Base-by-base conservation (phyloP, 2,329 filamentous ascomycete genomes). In the Fusarium kyushuense region DNA sequence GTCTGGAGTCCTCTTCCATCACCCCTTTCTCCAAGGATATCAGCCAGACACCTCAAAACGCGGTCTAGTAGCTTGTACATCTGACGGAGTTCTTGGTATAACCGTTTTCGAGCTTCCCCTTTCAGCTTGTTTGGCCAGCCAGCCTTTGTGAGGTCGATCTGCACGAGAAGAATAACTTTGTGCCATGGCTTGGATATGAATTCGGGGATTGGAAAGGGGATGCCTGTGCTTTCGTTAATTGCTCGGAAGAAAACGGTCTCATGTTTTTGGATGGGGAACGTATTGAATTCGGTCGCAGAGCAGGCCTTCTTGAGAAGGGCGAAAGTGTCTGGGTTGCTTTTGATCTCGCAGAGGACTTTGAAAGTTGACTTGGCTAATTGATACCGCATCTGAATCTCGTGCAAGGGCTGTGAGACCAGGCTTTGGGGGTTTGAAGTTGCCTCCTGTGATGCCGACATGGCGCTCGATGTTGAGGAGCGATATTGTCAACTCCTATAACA, bases 151-250 rank as follows among this genome's bases (percentile, higher is more conserved):
- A 95, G 84, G 48, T 92, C 86, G 11, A 89, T 84, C 76, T 96
- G 93, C 19, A 94, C 86, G 41, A 96, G 83, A 6, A 96, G 82
- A 13, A 89, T 93, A 2, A 90, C 85, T 74, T 96, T 96, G 73
- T 96, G 92, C 49, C 88, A 86, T 8, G 89, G 83, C 3, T 86
- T 79, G 6, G 86, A 84, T 25, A 94, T 79, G 42, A 62, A 51
- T 29, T 76, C 78, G 13, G 54, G 60, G 16, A 83, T 54, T 3
- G 74, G 76, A 61, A 82, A 82, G 4, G 79, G 79, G 3, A 82
- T 80, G 1, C 70, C 64, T 9, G 77, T 78, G 46, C 76, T 74
- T 35, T 79, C 75, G 53, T 83, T 83, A 67, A 82, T 72, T 33
- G 75, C 70, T 21, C 76, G 72, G 54, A 82, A 78, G 53, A 82